These are phyloP conservation scores for Nosema muscidifuracis DNA, from an alignment of 371 early-diverging fungal genomes.

Conservation along the genomic window DNA sequence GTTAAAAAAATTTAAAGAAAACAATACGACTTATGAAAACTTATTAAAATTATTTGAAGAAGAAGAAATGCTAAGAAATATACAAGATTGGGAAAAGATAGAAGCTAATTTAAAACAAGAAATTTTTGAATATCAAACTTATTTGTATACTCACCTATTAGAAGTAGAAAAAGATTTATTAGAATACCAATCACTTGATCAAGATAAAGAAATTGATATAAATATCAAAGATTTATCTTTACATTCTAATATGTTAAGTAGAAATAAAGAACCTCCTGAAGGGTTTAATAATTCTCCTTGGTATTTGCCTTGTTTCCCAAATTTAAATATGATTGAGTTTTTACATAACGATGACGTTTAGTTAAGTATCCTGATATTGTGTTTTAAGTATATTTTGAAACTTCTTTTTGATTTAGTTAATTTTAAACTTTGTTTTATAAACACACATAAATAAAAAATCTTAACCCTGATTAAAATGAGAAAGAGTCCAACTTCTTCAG, in stretches of 20 bases:
- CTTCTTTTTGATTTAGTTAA: not conserved
- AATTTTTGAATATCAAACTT: not conserved
- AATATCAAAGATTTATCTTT: slow-evolving; percentile 3
- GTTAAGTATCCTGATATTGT: not conserved
- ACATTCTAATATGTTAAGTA: slow-evolving; percentile 15
- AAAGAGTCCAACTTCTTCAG: no score
- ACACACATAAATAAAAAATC: not conserved
- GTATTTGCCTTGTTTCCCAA: slow-evolving; percentile 33
- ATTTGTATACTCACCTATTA: slow-evolving; percentile 9
- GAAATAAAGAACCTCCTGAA: slow-evolving; percentile 10
- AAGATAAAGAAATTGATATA: slow-evolving; percentile 10
- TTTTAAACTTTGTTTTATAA: not conserved
- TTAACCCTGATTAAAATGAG: not conserved
- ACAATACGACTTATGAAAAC: slow-evolving; percentile 5
- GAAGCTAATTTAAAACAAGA: not conserved
- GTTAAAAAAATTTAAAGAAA: slow-evolving; percentile 1
- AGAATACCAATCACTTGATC: not conserved
- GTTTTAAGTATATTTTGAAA: not conserved
- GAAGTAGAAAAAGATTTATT: slow-evolving; percentile 13
- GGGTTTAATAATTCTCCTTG: slow-evolving; percentile 19
- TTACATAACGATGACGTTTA: slow-evolving; percentile 4
- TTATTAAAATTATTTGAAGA: slow-evolving; percentile 2
- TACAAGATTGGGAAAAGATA: not conserved
- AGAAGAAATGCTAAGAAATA: slow-evolving; percentile 6
- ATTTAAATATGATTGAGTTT: slow-evolving; percentile 1